phyloP scores from a whole-genome alignment of 2,329 filamentous ascomycete species.

The Basipetospora chlamydospora region DNA sequence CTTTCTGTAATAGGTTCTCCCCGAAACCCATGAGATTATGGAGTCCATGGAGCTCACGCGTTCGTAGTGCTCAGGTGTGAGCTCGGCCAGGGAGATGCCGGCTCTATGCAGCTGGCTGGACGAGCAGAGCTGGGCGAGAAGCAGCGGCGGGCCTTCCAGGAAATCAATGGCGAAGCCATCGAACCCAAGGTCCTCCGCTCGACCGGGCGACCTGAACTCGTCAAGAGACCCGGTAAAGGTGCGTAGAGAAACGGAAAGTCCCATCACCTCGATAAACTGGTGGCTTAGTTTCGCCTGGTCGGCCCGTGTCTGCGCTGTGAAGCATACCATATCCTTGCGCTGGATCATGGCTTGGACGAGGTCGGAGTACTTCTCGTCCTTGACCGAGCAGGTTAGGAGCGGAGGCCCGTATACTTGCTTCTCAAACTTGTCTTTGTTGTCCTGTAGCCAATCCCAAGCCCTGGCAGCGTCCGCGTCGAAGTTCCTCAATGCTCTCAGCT shows the following conservation, averaged over 20 bases:
- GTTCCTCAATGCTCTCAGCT: conserved; percentile 48
- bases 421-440: conserved; percentile 54
- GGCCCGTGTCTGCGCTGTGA: conserved; percentile 61
- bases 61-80: conserved; percentile 54
- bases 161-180: conserved; percentile 71
- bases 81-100: conserved; percentile 48
- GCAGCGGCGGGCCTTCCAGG: conserved; percentile 64
- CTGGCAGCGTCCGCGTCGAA: conserved; percentile 47
- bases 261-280: conserved; percentile 47
- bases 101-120: conserved; percentile 54
- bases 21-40: conserved; percentile 57
- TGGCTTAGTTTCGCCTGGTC: conserved; percentile 64
- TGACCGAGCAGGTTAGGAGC: conserved; percentile 65
- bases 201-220: conserved; percentile 39
- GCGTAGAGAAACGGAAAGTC: conserved; percentile 58
- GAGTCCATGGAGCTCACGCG: conserved; percentile 40
- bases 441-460: conserved; percentile 72
- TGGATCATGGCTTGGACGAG: conserved; percentile 38
- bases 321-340: conserved; percentile 40
- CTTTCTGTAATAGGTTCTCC: conserved; percentile 47
- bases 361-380: conserved; percentile 50
- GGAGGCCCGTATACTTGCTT: conserved; percentile 70
- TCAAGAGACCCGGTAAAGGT: conserved; percentile 40
- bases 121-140: conserved; percentile 77
- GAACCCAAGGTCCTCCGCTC: conserved; percentile 42